Conservation (phyloP, 805 yeast genomes). For the Lipomyces yamanashiensis region DNA sequence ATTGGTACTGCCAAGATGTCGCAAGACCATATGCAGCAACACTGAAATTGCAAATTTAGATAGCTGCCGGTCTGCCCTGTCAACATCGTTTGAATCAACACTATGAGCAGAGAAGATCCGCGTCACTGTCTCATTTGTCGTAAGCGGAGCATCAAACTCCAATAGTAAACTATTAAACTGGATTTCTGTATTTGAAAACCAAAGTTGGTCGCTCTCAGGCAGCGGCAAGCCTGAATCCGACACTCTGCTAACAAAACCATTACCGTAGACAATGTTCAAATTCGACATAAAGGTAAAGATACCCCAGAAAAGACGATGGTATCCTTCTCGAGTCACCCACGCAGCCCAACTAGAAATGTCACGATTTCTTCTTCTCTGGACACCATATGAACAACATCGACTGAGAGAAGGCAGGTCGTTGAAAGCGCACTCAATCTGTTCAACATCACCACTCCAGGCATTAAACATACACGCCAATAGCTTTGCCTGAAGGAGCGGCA, state of each 20-base stretch:
- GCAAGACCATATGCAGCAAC: slow-evolving; percentile 15
- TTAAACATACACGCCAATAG: slow-evolving; percentile 19
- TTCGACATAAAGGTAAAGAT: slow-evolving; percentile 21
- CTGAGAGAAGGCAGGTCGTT: slow-evolving; percentile 16
- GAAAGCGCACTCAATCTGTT: slow-evolving; percentile 9
- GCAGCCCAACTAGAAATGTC: slow-evolving; percentile 9
- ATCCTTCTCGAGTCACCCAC: slow-evolving; percentile 23
- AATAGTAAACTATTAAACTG: slow-evolving; percentile 13
- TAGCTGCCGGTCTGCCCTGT: slow-evolving; percentile 12
- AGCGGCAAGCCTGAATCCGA: slow-evolving; percentile 36
- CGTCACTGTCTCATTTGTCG: slow-evolving; percentile 9
- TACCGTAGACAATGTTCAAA: slow-evolving; percentile 14
- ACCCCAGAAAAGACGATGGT: slow-evolving; percentile 22
- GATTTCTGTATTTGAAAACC: slow-evolving; percentile 32
- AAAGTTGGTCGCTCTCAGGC: slow-evolving; percentile 38
- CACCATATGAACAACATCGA: slow-evolving; percentile 20
- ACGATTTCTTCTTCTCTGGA: slow-evolving; percentile 5
- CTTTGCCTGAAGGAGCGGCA: slow-evolving; percentile 18
- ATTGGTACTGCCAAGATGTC: slow-evolving; percentile 3
- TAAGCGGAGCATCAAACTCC: background rate
- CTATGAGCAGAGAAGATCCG: background rate
- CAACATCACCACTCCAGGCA: slow-evolving; percentile 23
- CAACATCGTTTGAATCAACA: slow-evolving; percentile 9
- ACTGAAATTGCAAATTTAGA: slow-evolving; percentile 16
- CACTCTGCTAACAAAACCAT: slow-evolving; percentile 11